A percentile compares a stretch with the other conserved stretches of the same genome.
phyloP scores from a whole-genome alignment of 371 early-diverging fungal species.

The Mucor velutinosus region DNA sequence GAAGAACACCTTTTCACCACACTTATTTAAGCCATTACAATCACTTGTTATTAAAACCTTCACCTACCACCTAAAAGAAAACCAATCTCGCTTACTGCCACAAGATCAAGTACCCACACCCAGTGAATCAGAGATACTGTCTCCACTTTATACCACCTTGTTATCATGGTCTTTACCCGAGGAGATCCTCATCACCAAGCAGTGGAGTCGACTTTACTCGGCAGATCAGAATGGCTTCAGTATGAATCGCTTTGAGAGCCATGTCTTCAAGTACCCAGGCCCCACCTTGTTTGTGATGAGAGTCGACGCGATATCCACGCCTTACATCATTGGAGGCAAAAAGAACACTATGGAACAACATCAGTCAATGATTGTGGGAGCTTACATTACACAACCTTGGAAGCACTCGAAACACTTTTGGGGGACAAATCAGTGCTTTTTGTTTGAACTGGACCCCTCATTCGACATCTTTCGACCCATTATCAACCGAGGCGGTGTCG shows the following conservation, averaged over 20 bases:
- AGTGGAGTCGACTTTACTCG: slow-evolving; percentile 55
- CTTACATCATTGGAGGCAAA: background rate
- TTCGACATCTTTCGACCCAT: slow-evolving; percentile 56
- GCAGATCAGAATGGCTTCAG: slow-evolving; percentile 63
- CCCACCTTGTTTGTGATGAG: slow-evolving; percentile 59
- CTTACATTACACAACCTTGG: slow-evolving; percentile 63
- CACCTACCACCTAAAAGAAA: slow-evolving; percentile 16
- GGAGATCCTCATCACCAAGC: slow-evolving; percentile 22
- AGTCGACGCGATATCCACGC: slow-evolving; percentile 24
- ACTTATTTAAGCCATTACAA: slow-evolving; percentile 48
- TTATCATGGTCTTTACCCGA: slow-evolving; percentile 55
- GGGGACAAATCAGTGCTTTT: slow-evolving; percentile 53
- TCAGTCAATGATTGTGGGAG: slow-evolving; percentile 42
- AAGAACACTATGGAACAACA: background rate
- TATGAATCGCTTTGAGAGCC: slow-evolving; percentile 67
- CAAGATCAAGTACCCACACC: slow-evolving; percentile 28
- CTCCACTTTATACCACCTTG: slow-evolving; percentile 38
- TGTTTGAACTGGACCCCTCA: slow-evolving; percentile 60
- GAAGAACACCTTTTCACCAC: slow-evolving; percentile 49
- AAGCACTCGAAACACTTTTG: slow-evolving; percentile 56
- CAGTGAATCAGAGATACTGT: slow-evolving; percentile 42
- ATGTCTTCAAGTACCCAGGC: slow-evolving; percentile 68
- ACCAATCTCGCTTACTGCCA: slow-evolving; percentile 8
- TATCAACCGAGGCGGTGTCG: slow-evolving; percentile 1
- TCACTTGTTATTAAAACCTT: slow-evolving; percentile 56